Conservation (phyloP, 306 rosid species). For the Senna siamea region DNA sequence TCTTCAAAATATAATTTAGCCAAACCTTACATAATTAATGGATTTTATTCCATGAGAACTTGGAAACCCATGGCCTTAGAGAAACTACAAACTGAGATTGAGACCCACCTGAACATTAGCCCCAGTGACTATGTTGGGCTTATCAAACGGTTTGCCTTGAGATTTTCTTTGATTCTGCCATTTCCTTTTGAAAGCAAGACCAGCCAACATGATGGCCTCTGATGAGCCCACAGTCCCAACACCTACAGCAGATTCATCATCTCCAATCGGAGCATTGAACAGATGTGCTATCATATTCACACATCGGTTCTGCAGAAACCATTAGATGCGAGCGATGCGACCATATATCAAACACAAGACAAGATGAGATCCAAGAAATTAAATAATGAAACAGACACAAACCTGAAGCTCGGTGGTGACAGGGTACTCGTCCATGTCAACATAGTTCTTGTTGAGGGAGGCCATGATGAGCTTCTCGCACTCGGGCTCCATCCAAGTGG, state of each 20-base stretch:
- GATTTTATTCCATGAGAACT: too few relatives aligned
- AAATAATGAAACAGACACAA: background rate
- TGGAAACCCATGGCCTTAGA: too few relatives aligned
- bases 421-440: slow-evolving; percentile 95
- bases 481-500: slow-evolving; percentile 78
- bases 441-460: slow-evolving; percentile 85
- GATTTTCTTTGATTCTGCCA: slow-evolving; percentile 82
- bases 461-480: slow-evolving; percentile 76
- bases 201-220: slow-evolving; percentile 96
- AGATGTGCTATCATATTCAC: slow-evolving; percentile 91
- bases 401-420: slow-evolving; percentile 91
- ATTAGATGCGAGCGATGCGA: too few relatives aligned
- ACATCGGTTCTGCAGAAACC: slow-evolving; percentile 74
- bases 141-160: slow-evolving; percentile 75
- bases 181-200: slow-evolving; percentile 84
- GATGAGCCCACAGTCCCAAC: slow-evolving; percentile 96
- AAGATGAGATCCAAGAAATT: too few relatives aligned
- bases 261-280: slow-evolving; percentile 74
- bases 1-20: too few relatives aligned
- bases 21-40: too few relatives aligned
- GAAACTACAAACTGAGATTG: slow-evolving; percentile 8
- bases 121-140: slow-evolving; percentile 93
- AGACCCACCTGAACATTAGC: slow-evolving; percentile 85
- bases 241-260: slow-evolving; percentile 70
- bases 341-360: too few relatives aligned